Evolutionary conservation across 2,329 filamentous ascomycete genomes (phyloP), one percentile per base, ranked within the genome.

Genomic region (Colletotrichum cuscutae): DNA sequence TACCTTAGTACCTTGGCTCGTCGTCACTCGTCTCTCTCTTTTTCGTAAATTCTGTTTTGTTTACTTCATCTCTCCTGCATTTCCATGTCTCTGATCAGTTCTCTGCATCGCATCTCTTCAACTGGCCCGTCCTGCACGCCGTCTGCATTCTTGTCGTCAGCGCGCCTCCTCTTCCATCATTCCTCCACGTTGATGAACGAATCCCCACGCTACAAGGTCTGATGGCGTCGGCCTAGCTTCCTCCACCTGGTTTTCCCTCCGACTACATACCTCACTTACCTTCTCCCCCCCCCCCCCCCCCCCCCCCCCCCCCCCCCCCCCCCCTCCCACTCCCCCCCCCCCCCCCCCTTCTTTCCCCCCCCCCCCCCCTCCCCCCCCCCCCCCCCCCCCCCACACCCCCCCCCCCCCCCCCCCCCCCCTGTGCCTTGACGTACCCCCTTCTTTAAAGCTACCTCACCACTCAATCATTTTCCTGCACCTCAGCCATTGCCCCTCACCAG

Each of bases 141-240:
- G 32, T 24, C 70, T 65, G 66, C 70, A 70, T 72, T 72, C 66
- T 60, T 65, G 56, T 61, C 70, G 70, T 72, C 70, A 72, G 70
- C 65, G 66, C 66, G 26, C 66, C 70, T 65, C 60, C 59, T 72
- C 59, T 65, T 72, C 35, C 70, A 42, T 61, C 70, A 72, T 70
- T 72, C 70, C 70, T 72, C 60, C 70, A 65, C 66, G 54, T 70
- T 61, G 11, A 30, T 42, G 26, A 70, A 60, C 60, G 65, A 56
- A 70, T 72, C 70, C 60, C 66, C 70, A 72, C 70, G 66, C 70
- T 65, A 49, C 46, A 53, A 65, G 60, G 60, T 22, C 66, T 60
- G 60, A 69, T 60, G 66, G 70, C 70, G 66, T 70, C 66, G 56
- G 54, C 66, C 54, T 70, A 72, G 70, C 66, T 42, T 49, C 60